Conservation (phyloP, 129 eudicot genomes). For the Lonicera japonica region DNA sequence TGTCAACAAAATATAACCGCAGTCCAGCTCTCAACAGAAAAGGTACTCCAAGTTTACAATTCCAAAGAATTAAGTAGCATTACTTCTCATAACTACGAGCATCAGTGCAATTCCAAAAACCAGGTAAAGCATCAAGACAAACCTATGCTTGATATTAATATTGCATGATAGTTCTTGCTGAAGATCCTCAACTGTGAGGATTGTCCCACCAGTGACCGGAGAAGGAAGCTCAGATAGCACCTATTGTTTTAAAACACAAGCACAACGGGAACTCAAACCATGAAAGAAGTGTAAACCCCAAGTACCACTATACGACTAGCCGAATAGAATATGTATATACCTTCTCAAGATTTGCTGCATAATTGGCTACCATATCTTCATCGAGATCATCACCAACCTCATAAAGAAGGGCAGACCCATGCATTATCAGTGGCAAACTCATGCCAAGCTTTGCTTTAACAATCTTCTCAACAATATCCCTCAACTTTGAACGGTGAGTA, state of each 20-base stretch:
- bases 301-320: not conserved
- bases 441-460: slow-evolving; percentile 89
- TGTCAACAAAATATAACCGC: too few species aligned
- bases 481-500: slow-evolving; percentile 75
- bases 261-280: not conserved
- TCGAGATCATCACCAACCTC: slow-evolving; percentile 99
- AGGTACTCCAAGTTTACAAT: too few species aligned
- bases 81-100: too few species aligned
- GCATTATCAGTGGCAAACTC: slow-evolving; percentile 76
- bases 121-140: slow-evolving; percentile 15
- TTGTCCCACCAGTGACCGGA: slow-evolving; percentile 75
- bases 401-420: slow-evolving; percentile 77
- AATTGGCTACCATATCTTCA: slow-evolving; percentile 67
- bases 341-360: slow-evolving; percentile 90
- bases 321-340: slow-evolving; percentile 16
- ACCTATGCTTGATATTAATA: slow-evolving; percentile 93
- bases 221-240: slow-evolving; percentile 83
- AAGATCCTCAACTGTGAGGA: slow-evolving; percentile 84
- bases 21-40: too few species aligned
- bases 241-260: slow-evolving; percentile 27
- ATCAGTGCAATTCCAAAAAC: not conserved
- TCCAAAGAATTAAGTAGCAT: not conserved
- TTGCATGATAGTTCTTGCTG: slow-evolving; percentile 87
- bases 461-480: slow-evolving; percentile 86
- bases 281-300: not conserved